Evolutionary conservation across 1,284 basidiomycete species (phyloP), one percentile per base, ranked within the genome.

Genomic region (Cryptococcus maquisensis): DNA sequence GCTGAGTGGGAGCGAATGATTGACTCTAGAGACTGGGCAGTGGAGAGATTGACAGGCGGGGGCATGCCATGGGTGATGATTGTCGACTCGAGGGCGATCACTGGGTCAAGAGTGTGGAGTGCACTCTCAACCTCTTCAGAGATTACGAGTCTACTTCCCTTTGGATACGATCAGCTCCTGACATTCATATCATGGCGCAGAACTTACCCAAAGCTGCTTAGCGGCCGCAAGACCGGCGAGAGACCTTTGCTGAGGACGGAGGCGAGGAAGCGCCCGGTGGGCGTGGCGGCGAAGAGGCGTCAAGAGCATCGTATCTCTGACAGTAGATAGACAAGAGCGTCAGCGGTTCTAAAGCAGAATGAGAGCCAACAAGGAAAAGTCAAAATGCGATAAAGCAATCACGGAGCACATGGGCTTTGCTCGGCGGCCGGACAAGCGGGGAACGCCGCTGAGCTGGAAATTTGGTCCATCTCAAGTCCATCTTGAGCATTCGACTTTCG

Each of bases 41-140:
- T 86, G 35, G 85, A 79, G 16, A 88, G 75, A 67, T 93, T 96
- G 44, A 81, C 79, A 0, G 93, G 92, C 62, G 84, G 83, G 0
- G 88, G 87, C 78, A 93, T 84, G 28, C 90, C 95, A 79, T 97
- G 91, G 0, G 94, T 94, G 57, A 96, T 85, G 57, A 98, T 85
- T 1, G 94, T 87, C 1, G 90, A 91, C 63, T 83, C 81, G 15
- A 83, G 73, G 0, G 81, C 81, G 3, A 82, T 78, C 26, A 82
- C 61, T 0, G 80, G 77, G 7, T 56, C 46, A 0, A 65, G 76
- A 46, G 78, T 75, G 15, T 80, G 77, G 28, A 94, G 79, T 2
- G 90, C 90, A 61, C 90, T 81, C 62, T 86, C 78, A 28, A 90
- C 86, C 73, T 94, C 90, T 13, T 87, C 65, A 0, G 67, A 57